Evolutionary conservation across 2,329 filamentous ascomycete genomes (phyloP).

Genomic region (Trichoderma sp.): DNA sequence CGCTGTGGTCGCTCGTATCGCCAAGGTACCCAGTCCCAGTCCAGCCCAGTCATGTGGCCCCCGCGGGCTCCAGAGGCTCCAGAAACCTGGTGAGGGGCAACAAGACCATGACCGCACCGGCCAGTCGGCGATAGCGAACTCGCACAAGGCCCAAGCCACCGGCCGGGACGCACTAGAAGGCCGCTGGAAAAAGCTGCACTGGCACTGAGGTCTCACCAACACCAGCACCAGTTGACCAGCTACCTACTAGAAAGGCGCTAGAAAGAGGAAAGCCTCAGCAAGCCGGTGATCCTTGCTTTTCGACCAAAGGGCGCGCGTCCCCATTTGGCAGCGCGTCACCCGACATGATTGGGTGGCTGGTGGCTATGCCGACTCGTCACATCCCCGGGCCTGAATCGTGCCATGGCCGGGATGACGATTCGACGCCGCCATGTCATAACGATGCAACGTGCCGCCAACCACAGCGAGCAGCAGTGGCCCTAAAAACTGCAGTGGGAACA

Average conservation of each 20-base stretch:
- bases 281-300: constrained; percentile 2
- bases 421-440: constrained; percentile 3
- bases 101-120: not conserved
- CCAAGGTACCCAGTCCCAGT: not conserved
- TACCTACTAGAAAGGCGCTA: constrained; percentile 25
- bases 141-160: not conserved
- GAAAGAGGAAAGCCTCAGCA: constrained; percentile 23
- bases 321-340: constrained; percentile 5
- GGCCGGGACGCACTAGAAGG: constrained; percentile 14
- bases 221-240: not conserved
- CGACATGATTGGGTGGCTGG: constrained; percentile 22
- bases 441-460: constrained; percentile 12
- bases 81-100: not conserved
- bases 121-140: constrained; percentile 14
- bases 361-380: constrained; percentile 19
- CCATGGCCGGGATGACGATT: constrained; percentile 17
- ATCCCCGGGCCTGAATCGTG: constrained; percentile 5
- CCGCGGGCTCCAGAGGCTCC: not conserved
- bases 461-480: not conserved
- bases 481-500: not conserved
- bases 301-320: not conserved
- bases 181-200: constrained; percentile 12
- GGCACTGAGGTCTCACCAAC: too few species aligned
- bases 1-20: not conserved
- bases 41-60: not conserved